A percentile compares a stretch with the other conserved stretches of the same genome.
Evolutionary conservation across 2,329 filamentous ascomycete genomes (phyloP).

Genomic region (Pseudogymnoascus sp.): DNA sequence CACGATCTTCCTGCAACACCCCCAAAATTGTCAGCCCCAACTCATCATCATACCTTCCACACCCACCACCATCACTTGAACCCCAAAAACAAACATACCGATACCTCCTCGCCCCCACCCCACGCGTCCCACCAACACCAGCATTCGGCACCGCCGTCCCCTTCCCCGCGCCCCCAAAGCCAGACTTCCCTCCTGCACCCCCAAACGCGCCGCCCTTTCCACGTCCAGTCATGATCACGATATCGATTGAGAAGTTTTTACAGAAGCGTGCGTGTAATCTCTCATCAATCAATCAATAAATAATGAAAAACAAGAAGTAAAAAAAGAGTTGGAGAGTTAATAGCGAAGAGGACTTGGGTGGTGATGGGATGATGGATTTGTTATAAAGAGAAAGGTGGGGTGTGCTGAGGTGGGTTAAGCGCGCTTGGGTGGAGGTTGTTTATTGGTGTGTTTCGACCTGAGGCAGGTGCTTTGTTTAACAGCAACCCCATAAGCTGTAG

Average conservation of each 20-base stretch:
- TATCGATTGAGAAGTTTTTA: not conserved
- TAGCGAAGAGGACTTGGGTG: not conserved
- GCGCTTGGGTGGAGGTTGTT: not conserved
- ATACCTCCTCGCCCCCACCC: not conserved
- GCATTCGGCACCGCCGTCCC: not conserved
- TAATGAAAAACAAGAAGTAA: not conserved
- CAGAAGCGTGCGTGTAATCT: too few relatives aligned
- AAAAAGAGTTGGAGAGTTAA: too few relatives aligned
- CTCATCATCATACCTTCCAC: not conserved
- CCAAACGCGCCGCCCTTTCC: not conserved
- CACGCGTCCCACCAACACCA: not conserved
- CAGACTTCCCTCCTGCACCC: not conserved
- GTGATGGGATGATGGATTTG: not conserved
- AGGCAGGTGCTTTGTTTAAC: not conserved
- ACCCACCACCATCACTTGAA: too few relatives aligned
- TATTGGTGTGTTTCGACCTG: not conserved
- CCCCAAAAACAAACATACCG: not conserved
- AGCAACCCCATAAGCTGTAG: not conserved
- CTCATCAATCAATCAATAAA: not conserved
- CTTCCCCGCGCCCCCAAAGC: not conserved
- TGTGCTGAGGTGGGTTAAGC: not conserved
- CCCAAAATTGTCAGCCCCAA: not conserved
- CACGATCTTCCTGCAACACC: conserved; percentile 35
- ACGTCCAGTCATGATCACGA: not conserved
- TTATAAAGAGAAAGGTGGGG: not conserved